Conservation (phyloP, 768 basidiomycete species). For the Leucocoprinus birnbaumii region DNA sequence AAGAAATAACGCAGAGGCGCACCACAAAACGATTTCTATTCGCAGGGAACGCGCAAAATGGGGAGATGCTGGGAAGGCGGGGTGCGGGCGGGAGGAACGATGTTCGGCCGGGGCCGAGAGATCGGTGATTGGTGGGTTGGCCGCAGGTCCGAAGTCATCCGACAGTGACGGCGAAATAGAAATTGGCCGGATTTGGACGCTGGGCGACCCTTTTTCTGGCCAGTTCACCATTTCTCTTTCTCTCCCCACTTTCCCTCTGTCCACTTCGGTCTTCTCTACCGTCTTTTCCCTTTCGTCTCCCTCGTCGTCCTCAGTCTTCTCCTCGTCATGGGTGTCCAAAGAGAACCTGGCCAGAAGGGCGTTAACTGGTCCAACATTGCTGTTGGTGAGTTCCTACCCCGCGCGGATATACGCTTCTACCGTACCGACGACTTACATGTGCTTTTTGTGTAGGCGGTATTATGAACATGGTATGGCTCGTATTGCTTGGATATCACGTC, state of each 20-base stretch:
- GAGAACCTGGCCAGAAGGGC: slow-evolving; percentile 89
- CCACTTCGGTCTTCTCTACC: slow-evolving; percentile 18
- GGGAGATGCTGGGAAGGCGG: background rate
- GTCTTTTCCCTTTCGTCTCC: slow-evolving; percentile 15
- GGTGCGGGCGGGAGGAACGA: background rate
- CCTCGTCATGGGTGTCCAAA: slow-evolving; percentile 69
- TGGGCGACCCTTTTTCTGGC: slow-evolving; percentile 13
- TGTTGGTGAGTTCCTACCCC: slow-evolving; percentile 59
- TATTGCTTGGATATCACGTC: slow-evolving; percentile 2
- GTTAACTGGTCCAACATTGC: slow-evolving; percentile 95
- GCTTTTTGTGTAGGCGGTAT: slow-evolving; percentile 68
- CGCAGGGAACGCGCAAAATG: background rate
- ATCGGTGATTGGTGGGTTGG: slow-evolving; percentile 15
- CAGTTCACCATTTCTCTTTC: background rate
- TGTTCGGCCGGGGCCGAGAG: background rate
- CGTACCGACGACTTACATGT: slow-evolving; percentile 17
- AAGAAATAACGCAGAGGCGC: no score
- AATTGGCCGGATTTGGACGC: slow-evolving; percentile 14
- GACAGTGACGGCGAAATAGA: slow-evolving; percentile 23
- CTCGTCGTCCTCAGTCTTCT: slow-evolving; percentile 14
- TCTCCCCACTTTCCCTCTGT: slow-evolving; percentile 20
- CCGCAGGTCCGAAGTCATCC: slow-evolving; percentile 33
- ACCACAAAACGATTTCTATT: no score
- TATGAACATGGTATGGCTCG: slow-evolving; percentile 89
- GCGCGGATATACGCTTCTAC: slow-evolving; percentile 9